Conservation (phyloP, 495 filamentous ascomycete species). For the Opeltia flavorubescens region DNA sequence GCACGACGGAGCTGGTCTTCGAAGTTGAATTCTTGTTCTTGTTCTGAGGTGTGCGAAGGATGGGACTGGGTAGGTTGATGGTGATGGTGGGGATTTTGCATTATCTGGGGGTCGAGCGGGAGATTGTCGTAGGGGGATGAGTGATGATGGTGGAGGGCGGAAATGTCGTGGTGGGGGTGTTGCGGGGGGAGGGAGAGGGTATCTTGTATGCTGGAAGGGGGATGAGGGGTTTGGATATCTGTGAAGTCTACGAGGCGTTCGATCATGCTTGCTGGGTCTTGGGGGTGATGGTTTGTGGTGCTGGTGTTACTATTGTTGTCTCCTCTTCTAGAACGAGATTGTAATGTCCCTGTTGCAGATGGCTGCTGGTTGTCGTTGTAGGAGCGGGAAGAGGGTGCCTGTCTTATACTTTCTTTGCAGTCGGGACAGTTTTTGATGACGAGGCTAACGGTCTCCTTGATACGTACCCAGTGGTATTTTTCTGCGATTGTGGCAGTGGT, state of each 20-base stretch:
- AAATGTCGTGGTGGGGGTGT: constrained; percentile 5
- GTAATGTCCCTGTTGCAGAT: background rate
- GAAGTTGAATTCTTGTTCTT: background rate
- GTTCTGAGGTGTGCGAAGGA: background rate
- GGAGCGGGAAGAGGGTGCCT: constrained; percentile 19
- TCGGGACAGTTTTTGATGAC: constrained; percentile 86
- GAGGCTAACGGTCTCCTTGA: constrained; percentile 91
- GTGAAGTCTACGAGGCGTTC: constrained; percentile 15
- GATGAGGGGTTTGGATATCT: constrained; percentile 1
- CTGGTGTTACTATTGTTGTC: constrained; percentile 1
- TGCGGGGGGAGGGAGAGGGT: constrained; percentile 2
- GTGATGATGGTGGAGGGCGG: background rate
- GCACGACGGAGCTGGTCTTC: constrained; percentile 2
- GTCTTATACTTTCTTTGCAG: constrained; percentile 65
- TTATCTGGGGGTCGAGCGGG: background rate
- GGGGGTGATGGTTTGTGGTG: too few species aligned
- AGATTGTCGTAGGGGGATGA: background rate
- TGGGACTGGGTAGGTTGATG: background rate
- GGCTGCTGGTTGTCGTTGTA: constrained; percentile 1
- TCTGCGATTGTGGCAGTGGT: constrained; percentile 89
- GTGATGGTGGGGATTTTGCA: background rate
- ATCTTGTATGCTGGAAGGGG: constrained; percentile 9
- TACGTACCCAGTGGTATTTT: constrained; percentile 94
- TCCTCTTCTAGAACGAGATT: background rate
- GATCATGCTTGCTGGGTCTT: constrained; percentile 4